Evolutionary conservation across 371 early-diverging fungal genomes (phyloP).

Genomic region (Mucor mucedo): DNA sequence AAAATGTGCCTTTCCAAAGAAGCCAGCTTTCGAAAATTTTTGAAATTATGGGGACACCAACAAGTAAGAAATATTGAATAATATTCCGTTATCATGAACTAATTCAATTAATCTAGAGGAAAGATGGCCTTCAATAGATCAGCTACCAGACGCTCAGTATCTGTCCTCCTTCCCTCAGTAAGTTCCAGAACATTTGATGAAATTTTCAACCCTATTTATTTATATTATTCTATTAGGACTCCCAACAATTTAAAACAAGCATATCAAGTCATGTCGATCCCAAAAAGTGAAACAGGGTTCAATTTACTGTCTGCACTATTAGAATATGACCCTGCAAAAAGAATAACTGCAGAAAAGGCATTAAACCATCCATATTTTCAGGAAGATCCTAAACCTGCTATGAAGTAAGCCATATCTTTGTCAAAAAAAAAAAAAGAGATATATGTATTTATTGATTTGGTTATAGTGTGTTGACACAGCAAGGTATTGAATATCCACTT

Average conservation of each 20-base stretch:
- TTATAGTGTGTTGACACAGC: conserved; percentile 58
- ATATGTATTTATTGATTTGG: conserved; percentile 1
- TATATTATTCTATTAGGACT: conserved; percentile 35
- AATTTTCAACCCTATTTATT: not conserved
- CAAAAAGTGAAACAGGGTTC: conserved; percentile 70
- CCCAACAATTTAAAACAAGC: conserved; percentile 49
- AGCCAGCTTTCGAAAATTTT: conserved; percentile 90
- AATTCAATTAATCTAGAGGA: conserved; percentile 54
- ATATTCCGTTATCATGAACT: not conserved
- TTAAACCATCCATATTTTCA: conserved; percentile 90
- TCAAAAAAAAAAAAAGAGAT: not conserved
- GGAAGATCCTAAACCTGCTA: conserved; percentile 84
- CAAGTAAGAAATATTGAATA: conserved; percentile 57
- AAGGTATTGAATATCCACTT: conserved; percentile 66
- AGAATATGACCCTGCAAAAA: conserved; percentile 89
- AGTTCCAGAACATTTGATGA: conserved; percentile 9
- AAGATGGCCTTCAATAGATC: conserved; percentile 78
- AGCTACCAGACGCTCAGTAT: conserved; percentile 73
- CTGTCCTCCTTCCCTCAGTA: conserved; percentile 65
- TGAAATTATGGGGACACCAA: conserved; percentile 89
- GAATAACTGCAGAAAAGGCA: conserved; percentile 91
- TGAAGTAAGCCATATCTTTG: conserved; percentile 59
- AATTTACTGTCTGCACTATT: conserved; percentile 82
- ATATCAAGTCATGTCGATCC: conserved; percentile 54
- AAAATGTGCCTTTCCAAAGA: conserved; percentile 89